A percentile compares a stretch with the other conserved stretches of the same genome.
These are phyloP conservation scores for Mortierella sp. DNA, from an alignment of 371 early-diverging fungal species.

Conservation along the genomic window DNA sequence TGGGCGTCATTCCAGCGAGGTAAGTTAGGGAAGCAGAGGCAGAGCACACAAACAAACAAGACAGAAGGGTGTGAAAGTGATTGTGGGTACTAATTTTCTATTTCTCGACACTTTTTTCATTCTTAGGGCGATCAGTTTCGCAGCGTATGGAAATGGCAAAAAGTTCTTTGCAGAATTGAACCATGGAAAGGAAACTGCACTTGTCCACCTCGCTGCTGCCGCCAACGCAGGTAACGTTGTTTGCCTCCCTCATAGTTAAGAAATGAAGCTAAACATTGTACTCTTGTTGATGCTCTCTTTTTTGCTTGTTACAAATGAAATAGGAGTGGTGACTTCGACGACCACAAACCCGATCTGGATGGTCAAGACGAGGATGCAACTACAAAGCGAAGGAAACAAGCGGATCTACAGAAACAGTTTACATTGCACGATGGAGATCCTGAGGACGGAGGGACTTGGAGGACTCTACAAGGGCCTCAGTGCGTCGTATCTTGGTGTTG, in stretches of 20 bases:
- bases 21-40: slow-evolving; percentile 26
- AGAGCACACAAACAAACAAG: neutral
- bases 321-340: slow-evolving; percentile 81
- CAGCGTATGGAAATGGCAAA: slow-evolving; percentile 92
- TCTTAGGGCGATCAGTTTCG: slow-evolving; percentile 92
- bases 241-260: neutral
- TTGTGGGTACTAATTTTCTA: too few species aligned
- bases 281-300: neutral
- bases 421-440: slow-evolving; percentile 78
- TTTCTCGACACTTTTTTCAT: neutral
- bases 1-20: slow-evolving; percentile 95
- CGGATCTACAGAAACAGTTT: slow-evolving; percentile 80
- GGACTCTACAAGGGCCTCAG: slow-evolving; percentile 94
- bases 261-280: neutral
- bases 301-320: neutral
- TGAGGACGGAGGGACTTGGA: slow-evolving; percentile 84
- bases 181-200: slow-evolving; percentile 80
- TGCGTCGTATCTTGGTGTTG: slow-evolving; percentile 91
- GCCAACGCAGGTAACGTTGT: slow-evolving; percentile 73
- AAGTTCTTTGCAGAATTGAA: slow-evolving; percentile 80
- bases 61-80: too few species aligned
- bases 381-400: slow-evolving; percentile 69
- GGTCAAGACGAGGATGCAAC: slow-evolving; percentile 95
- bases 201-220: slow-evolving; percentile 88
- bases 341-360: slow-evolving; percentile 98